These are phyloP conservation scores for Baeospora myosura DNA, from an alignment of 1,284 basidiomycete species.

Conservation along the genomic window DNA sequence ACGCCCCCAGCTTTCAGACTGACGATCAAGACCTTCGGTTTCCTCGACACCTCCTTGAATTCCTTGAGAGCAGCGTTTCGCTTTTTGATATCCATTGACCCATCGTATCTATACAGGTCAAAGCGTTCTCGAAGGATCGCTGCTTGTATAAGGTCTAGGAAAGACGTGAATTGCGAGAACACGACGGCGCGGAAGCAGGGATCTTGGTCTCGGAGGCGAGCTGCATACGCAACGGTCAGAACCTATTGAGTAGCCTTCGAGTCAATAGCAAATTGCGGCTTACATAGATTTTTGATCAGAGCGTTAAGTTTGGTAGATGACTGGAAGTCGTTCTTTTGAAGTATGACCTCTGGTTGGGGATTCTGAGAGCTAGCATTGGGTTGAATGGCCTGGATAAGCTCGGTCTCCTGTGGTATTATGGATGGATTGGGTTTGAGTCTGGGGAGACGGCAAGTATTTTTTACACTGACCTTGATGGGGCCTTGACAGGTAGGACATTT, in stretches of 20 bases:
- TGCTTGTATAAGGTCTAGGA: constrained; percentile 76
- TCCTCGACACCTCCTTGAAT: constrained; percentile 62
- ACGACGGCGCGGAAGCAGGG: constrained; percentile 80
- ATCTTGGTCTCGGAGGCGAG: constrained; percentile 59
- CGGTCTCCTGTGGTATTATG: constrained; percentile 36
- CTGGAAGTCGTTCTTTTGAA: constrained; percentile 77
- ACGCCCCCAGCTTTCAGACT: constrained; percentile 94
- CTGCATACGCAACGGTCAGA: constrained; percentile 25
- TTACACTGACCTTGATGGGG: constrained; percentile 48
- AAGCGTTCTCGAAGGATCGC: constrained; percentile 72
- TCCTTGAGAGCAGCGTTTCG: constrained; percentile 68
- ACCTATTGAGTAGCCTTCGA: not conserved
- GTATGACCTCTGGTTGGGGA: constrained; percentile 38
- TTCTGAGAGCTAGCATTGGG: constrained; percentile 31
- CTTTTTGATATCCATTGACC: constrained; percentile 85
- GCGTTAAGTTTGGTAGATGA: constrained; percentile 86
- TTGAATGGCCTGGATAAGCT: constrained; percentile 60
- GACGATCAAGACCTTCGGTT: constrained; percentile 77
- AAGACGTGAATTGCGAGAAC: constrained; percentile 83
- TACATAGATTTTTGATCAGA: constrained; percentile 60
- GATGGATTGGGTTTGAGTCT: not conserved
- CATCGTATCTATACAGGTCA: constrained; percentile 83
- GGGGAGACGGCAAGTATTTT: not conserved
- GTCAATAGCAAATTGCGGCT: constrained; percentile 14
- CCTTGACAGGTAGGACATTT: constrained; percentile 68